phyloP scores from a whole-genome alignment of 768 basidiomycete species.

The Exsudoporus frostii region DNA sequence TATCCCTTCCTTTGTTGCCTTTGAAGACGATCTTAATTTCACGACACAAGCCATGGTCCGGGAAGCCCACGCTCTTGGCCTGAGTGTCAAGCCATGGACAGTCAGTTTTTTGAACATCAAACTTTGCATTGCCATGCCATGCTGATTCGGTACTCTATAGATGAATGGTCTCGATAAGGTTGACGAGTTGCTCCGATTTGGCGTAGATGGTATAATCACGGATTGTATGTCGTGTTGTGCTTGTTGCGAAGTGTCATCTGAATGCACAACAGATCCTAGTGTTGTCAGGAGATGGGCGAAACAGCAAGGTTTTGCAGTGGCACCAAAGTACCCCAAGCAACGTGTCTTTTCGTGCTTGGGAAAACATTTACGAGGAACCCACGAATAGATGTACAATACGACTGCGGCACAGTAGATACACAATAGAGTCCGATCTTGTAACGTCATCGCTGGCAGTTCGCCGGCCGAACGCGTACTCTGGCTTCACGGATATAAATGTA shows the following conservation, averaged over 20 bases:
- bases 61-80: conserved; percentile 58
- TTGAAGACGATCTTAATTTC: conserved; percentile 49
- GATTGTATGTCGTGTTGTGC: conserved; percentile 44
- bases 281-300: conserved; percentile 55
- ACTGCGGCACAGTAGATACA: neutral
- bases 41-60: conserved; percentile 67
- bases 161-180: conserved; percentile 59
- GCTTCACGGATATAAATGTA: conserved; percentile 2
- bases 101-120: conserved; percentile 36
- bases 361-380: conserved; percentile 33
- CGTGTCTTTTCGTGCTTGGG: conserved; percentile 61
- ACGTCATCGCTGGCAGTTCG: neutral
- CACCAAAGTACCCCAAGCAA: conserved; percentile 56
- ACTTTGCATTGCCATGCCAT: neutral
- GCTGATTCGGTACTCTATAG: conserved; percentile 32
- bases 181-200: conserved; percentile 56
- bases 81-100: conserved; percentile 73
- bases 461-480: conserved; percentile 15
- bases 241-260: neutral
- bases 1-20: conserved; percentile 43
- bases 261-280: conserved; percentile 43
- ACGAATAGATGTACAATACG: neutral
- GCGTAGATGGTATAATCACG: conserved; percentile 75
- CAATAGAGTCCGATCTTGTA: no score
- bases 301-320: conserved; percentile 49